phyloP scores from a whole-genome alignment of 805 yeast species.

The Phaffomyces antillensis region DNA sequence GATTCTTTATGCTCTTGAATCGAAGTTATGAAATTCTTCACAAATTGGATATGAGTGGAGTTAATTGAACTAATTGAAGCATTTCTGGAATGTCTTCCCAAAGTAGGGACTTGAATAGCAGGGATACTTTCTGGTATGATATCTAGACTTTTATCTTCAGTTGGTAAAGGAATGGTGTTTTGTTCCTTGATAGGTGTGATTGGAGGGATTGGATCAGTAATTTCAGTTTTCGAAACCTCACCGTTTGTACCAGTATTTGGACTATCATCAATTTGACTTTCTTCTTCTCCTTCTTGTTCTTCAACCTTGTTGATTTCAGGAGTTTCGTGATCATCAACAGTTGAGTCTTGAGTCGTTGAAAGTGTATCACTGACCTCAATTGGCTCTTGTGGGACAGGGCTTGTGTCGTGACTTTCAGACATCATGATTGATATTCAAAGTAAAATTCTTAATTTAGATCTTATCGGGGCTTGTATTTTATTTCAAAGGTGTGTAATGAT shows the following conservation, averaged over 20 bases:
- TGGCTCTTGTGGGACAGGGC: no score
- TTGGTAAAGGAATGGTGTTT: background rate
- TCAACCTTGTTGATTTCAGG: no score
- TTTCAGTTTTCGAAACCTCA: background rate
- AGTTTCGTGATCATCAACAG: no score
- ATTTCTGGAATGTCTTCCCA: conserved; percentile 16
- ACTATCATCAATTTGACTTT: conserved; percentile 10
- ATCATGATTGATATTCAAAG: background rate
- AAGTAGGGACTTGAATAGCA: background rate
- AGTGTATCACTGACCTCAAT: no score
- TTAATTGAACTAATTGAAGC: conserved; percentile 20
- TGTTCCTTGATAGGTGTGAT: background rate
- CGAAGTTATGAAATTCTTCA: conserved; percentile 51
- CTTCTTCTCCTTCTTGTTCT: conserved; percentile 2
- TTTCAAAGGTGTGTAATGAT: background rate
- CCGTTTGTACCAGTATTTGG: background rate
- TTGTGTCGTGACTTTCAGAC: background rate
- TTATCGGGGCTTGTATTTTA: conserved; percentile 6
- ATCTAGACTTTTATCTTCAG: conserved; percentile 1
- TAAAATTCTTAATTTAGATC: background rate
- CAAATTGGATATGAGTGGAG: conserved; percentile 30
- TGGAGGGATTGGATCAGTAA: background rate
- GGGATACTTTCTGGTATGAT: conserved; percentile 4
- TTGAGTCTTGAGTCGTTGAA: no score
- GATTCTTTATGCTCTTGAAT: conserved; percentile 57